phyloP scores from a whole-genome alignment of 495 filamentous ascomycete genomes.

The Staphylotrichum tortipilum region DNA sequence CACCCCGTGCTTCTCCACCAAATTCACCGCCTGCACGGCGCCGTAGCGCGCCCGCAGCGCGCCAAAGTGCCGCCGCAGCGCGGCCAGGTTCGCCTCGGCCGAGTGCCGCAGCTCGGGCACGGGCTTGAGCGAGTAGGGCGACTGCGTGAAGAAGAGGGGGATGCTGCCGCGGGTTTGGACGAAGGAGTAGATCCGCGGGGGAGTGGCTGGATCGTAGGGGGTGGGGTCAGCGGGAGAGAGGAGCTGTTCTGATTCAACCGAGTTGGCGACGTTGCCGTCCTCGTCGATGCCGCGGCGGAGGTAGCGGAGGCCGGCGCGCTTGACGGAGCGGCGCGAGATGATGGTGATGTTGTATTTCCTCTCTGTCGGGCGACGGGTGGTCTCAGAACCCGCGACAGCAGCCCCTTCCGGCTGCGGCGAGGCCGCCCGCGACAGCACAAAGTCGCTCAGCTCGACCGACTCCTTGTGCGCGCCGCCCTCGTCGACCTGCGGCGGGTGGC shows the following conservation, averaged over 20 bases:
- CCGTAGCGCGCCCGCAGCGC: constrained; percentile 60
- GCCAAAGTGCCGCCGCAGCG: constrained; percentile 72
- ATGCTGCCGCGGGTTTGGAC: constrained; percentile 81
- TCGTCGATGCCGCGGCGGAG: constrained; percentile 88
- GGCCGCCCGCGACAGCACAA: constrained; percentile 13
- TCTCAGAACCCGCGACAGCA: constrained; percentile 21
- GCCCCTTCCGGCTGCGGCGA: constrained; percentile 14
- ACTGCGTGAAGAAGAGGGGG: constrained; percentile 87
- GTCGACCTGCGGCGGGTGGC: constrained; percentile 35
- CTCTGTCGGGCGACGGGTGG: constrained; percentile 29
- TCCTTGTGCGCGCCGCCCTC: constrained; percentile 28
- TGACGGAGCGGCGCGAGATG: constrained; percentile 75
- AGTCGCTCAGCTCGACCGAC: constrained; percentile 34
- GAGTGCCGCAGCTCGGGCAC: constrained; percentile 73
- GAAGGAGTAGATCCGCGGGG: constrained; percentile 72
- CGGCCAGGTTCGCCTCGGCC: constrained; percentile 60
- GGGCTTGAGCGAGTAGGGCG: constrained; percentile 86
- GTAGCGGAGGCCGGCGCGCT: constrained; percentile 81
- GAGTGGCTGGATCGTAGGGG: constrained; percentile 48
- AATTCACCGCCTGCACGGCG: constrained; percentile 63
- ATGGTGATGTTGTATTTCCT: constrained; percentile 67
- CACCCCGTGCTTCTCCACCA: constrained; percentile 78
- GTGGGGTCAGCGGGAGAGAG: constrained; percentile 53
- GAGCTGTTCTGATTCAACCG: constrained; percentile 89
- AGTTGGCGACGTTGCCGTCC: constrained; percentile 78